A percentile compares a stretch with the other conserved stretches of the same genome.
Evolutionary conservation across 2,329 filamentous ascomycete genomes (phyloP).

Genomic region (Lomentospora prolificans): DNA sequence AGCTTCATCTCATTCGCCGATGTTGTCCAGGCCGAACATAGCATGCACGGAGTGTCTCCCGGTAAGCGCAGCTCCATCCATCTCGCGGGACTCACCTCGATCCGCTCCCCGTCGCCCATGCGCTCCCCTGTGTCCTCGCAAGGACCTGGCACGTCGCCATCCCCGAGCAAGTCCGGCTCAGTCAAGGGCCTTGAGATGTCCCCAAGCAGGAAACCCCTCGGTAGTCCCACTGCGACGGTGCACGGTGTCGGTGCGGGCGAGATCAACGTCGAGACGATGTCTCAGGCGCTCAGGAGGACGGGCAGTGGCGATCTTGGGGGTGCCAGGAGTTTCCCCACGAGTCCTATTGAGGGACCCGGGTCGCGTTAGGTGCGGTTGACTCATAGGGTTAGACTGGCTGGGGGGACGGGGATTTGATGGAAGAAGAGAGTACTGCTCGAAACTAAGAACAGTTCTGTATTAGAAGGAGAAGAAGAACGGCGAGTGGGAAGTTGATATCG

Average conservation of each 20-base stretch:
- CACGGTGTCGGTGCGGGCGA: constrained; percentile 47
- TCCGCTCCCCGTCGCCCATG: constrained; percentile 71
- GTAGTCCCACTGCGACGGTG: constrained; percentile 51
- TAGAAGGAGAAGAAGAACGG: no score
- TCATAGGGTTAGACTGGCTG: neutral
- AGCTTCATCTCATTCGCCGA: constrained; percentile 97
- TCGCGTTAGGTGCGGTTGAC: neutral
- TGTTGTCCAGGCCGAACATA: constrained; percentile 79
- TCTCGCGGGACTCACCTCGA: constrained; percentile 50
- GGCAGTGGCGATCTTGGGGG: constrained; percentile 67
- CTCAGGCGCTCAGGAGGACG: constrained; percentile 75
- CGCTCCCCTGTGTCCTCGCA: constrained; percentile 69
- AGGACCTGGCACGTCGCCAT: constrained; percentile 57
- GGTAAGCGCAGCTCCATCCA: constrained; percentile 62
- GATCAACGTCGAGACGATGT: constrained; percentile 87
- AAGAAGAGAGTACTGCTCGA: no score
- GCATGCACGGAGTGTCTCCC: constrained; percentile 34
- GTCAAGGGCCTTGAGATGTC: constrained; percentile 66
- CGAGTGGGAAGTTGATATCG: no score
- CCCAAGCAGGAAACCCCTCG: constrained; percentile 48
- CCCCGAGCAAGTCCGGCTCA: constrained; percentile 65
- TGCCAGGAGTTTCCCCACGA: constrained; percentile 45
- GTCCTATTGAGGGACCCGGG: constrained; percentile 38
- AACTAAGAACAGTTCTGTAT: no score
- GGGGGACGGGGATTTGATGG: neutral